Conservation (phyloP, 805 yeast species). For the Starmerella apis region DNA sequence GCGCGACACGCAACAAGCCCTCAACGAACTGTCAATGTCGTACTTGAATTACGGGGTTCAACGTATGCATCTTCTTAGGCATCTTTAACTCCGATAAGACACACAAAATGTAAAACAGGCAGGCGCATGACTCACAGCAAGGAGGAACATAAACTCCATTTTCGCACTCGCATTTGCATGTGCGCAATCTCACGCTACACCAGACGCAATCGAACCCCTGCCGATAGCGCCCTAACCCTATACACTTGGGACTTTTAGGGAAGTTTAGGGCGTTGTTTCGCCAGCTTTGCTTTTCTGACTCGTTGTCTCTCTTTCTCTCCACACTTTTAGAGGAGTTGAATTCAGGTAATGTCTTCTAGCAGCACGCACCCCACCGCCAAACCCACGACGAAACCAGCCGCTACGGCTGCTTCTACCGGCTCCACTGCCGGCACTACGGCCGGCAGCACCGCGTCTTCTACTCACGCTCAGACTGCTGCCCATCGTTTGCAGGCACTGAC, state of each 20-base stretch:
- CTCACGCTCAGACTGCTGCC: constrained; percentile 3
- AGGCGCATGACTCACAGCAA: not conserved
- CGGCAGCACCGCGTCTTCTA: no score
- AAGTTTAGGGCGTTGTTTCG: not conserved
- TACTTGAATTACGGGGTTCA: no score
- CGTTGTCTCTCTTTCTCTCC: not conserved
- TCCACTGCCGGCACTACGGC: constrained; percentile 5
- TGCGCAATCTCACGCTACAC: constrained; percentile 6
- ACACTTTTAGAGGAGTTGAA: not conserved
- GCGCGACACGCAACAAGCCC: constrained; percentile 1
- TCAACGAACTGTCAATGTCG: no score
- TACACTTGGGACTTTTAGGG: not conserved
- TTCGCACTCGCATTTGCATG: constrained; percentile 3
- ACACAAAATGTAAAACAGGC: not conserved
- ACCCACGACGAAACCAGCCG: constrained; percentile 3
- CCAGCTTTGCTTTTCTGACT: constrained; percentile 5
- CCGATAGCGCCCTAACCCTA: not conserved
- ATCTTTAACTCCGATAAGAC: no score
- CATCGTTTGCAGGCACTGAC: constrained; percentile 19
- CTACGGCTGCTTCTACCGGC: constrained; percentile 2
- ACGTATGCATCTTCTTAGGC: no score
- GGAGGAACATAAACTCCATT: not conserved
- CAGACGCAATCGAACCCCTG: not conserved
- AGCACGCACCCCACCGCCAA: constrained; percentile 5
- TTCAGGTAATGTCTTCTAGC: not conserved